Percentiles rank a stretch among this genome's conserved stretches.
Conservation (phyloP, 139 green algal genomes). For the Volvox africanus region DNA sequence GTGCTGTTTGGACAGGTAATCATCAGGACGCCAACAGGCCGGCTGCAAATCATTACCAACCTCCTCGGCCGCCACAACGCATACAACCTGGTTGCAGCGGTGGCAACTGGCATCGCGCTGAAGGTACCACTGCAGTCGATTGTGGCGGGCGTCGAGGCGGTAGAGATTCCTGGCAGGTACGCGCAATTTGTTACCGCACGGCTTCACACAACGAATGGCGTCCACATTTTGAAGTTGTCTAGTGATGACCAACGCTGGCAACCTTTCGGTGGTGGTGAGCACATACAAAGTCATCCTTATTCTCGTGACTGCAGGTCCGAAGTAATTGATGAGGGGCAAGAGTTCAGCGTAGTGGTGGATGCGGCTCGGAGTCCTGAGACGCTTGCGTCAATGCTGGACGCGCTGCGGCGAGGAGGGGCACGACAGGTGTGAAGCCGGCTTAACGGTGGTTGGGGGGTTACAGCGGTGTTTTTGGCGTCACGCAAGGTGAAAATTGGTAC, state of each 20-base stretch:
- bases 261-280: too few relatives aligned
- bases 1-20: conserved; percentile 52
- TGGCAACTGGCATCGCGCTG: conserved; percentile 86
- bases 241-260: too few relatives aligned
- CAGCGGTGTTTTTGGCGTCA: too few relatives aligned
- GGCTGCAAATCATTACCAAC: conserved; percentile 82
- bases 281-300: too few relatives aligned
- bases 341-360: conserved; percentile 95
- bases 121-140: conserved; percentile 77
- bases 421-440: conserved; percentile 9
- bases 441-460: too few relatives aligned
- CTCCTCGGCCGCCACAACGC: conserved; percentile 90
- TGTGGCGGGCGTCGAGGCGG: conserved; percentile 87
- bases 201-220: too few relatives aligned
- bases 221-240: too few relatives aligned
- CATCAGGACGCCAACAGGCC: conserved; percentile 63
- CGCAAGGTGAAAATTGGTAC: too few relatives aligned
- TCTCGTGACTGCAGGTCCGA: conserved; percentile 39
- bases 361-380: conserved; percentile 84
- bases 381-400: conserved; percentile 74
- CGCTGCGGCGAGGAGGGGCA: conserved; percentile 66
- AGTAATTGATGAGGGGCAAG: conserved; percentile 92
- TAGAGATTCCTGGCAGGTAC: conserved; percentile 70
- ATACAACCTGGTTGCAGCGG: conserved; percentile 93
- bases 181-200: neutral